A percentile compares a stretch with the other conserved stretches of the same genome.
These are phyloP conservation scores for Phaffia australis DNA, from an alignment of 768 basidiomycete genomes.

Conservation along the genomic window DNA sequence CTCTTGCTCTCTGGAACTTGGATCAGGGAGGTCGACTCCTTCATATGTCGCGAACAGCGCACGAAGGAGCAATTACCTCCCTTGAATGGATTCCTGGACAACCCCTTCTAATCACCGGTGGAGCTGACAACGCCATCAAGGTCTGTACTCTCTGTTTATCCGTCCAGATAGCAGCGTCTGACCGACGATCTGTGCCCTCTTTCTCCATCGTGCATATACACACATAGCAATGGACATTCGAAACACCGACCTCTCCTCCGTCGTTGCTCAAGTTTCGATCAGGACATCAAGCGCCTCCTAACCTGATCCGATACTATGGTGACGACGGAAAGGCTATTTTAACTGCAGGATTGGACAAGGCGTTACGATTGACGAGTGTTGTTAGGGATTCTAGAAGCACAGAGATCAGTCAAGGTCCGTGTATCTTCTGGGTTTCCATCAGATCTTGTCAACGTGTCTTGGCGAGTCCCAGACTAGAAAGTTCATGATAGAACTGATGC, in stretches of 20 bases:
- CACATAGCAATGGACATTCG: constrained; percentile 90
- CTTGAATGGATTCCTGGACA: constrained; percentile 90
- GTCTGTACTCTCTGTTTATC: constrained; percentile 40
- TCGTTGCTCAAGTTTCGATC: constrained; percentile 81
- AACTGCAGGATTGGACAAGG: constrained; percentile 74
- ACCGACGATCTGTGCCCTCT: neutral
- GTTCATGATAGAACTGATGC: constrained; percentile 32
- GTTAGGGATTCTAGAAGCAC: constrained; percentile 90
- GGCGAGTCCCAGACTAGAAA: neutral
- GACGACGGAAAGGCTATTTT: constrained; percentile 92
- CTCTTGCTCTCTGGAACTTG: constrained; percentile 88
- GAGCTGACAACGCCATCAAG: constrained; percentile 92
- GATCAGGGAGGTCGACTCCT: constrained; percentile 67
- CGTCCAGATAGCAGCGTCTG: neutral
- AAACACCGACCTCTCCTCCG: constrained; percentile 75
- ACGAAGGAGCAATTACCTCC: constrained; percentile 70
- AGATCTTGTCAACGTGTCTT: neutral
- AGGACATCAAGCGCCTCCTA: constrained; percentile 82
- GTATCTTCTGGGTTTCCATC: neutral
- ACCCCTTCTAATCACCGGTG: constrained; percentile 75
- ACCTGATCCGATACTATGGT: constrained; percentile 87
- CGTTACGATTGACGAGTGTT: constrained; percentile 77
- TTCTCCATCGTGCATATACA: neutral
- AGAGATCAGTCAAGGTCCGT: constrained; percentile 80
- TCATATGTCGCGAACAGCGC: constrained; percentile 76